phyloP scores from a whole-genome alignment of 2,329 filamentous ascomycete species.

The Xylariaceae sp. region DNA sequence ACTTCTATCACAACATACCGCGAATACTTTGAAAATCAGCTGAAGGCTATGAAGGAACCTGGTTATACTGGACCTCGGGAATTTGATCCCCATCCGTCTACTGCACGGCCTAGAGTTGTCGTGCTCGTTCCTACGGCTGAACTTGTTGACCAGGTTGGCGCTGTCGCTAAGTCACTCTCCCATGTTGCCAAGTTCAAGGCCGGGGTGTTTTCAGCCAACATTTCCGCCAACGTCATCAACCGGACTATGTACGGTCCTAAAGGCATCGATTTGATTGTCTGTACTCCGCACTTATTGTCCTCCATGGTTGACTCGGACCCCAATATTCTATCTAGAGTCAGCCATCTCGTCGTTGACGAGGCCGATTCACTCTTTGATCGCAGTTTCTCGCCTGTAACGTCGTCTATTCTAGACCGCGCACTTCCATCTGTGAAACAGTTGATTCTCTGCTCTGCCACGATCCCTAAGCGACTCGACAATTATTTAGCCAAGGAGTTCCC shows the following conservation, averaged over 20 bases:
- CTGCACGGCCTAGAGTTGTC: conserved; percentile 75
- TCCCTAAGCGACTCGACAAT: conserved; percentile 82
- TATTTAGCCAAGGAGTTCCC: conserved; percentile 81
- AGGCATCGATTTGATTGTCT: conserved; percentile 80
- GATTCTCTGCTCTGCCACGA: conserved; percentile 92
- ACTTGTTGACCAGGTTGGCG: conserved; percentile 81
- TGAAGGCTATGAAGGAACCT: conserved; percentile 49
- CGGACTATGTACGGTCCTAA: conserved; percentile 74
- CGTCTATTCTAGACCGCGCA: conserved; percentile 74
- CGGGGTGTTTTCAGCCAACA: conserved; percentile 73
- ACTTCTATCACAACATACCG: conserved; percentile 54
- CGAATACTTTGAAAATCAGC: conserved; percentile 50
- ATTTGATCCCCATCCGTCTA: conserved; percentile 66
- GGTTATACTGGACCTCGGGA: conserved; percentile 59
- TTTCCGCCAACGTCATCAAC: conserved; percentile 75
- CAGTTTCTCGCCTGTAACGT: conserved; percentile 82
- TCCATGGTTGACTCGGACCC: conserved; percentile 88
- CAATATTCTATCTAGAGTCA: conserved; percentile 86
- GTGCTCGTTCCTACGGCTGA: conserved; percentile 91
- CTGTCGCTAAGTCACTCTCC: conserved; percentile 74
- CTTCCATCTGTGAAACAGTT: conserved; percentile 80
- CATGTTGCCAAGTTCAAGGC: conserved; percentile 86
- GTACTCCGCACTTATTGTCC: conserved; percentile 83
- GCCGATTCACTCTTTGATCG: conserved; percentile 94
- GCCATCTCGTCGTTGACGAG: conserved; percentile 87